Evolutionary conservation across 1,284 basidiomycete genomes (phyloP), one percentile per base, ranked within the genome.

Genomic region (Trichosporon sp.): DNA sequence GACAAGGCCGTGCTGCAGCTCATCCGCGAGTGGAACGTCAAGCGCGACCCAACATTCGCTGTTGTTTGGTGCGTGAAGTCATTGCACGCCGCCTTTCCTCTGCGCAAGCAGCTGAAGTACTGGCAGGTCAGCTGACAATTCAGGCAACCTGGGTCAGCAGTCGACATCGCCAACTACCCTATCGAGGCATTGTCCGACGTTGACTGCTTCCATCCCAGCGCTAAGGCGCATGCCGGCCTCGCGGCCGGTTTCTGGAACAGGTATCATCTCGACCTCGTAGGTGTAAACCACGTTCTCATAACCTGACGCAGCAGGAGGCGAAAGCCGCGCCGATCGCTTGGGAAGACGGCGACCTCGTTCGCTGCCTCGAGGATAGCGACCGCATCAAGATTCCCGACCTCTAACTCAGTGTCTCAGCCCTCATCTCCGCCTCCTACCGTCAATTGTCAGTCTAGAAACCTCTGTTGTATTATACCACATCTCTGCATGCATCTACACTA

Each of bases 141-240:
- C 58, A 80, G 78, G 78, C 80, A 81, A 68, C 79, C 80, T 0
- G 75, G 74, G 7, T 63, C 71, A 5, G 73, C 69, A 7, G 67
- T 81, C 29, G 78, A 80, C 44, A 70, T 81, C 4, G 71, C 67
- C 4, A 64, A 72, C 36, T 81, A 75, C 58, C 81, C 81, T 3
- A 74, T 79, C 19, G 70, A 75, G 44, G 77, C 79, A 2, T 65
- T 81, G 5, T 77, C 74, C 8, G 71, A 72, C n/a, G 68, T 77
- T 6, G 81, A 82, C 65, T 82, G 79, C 66, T 82, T 81, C 68
- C 81, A 81, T 58, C 81, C 81, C 4, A 77, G 75, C 13, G 73
- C 71, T 19, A 70, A 69, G 25, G 76, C 75, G 0, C 80, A 81
- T 63, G 69, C 73, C 57, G 65, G 79, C 0, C 72, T 81, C 14